phyloP scores from a whole-genome alignment of 106 monocot genomes.

The Apostasia shenzhenica region DNA sequence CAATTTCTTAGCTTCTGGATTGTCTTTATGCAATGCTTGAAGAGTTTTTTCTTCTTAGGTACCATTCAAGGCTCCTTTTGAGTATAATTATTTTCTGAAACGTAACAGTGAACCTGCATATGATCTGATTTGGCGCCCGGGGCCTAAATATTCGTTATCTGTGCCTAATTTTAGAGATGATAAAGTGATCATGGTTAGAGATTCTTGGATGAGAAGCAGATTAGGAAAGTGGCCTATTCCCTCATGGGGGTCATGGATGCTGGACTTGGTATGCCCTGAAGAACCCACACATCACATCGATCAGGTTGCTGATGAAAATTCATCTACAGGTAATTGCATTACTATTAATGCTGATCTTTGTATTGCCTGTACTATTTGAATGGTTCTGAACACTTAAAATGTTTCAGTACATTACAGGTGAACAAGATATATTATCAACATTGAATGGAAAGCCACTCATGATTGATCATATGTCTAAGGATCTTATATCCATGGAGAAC shows the following conservation, averaged over 20 bases:
- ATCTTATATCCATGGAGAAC: not conserved
- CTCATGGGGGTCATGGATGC: constrained; percentile 74
- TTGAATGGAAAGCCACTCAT: constrained; percentile 6
- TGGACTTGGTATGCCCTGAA: constrained; percentile 19
- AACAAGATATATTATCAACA: constrained; percentile 23
- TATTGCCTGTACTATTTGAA: constrained; percentile 5
- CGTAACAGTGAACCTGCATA: constrained; percentile 16
- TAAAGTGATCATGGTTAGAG: constrained; percentile 58
- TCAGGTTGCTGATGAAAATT: constrained; percentile 15
- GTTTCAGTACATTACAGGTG: constrained; percentile 78
- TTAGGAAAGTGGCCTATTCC: constrained; percentile 26
- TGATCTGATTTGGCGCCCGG: constrained; percentile 60
- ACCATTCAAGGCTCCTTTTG: constrained; percentile 72
- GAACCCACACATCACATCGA: constrained; percentile 1
- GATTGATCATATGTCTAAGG: constrained; percentile 4
- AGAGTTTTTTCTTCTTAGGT: constrained; percentile 35
- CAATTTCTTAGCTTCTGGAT: constrained; percentile 1
- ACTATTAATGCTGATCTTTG: not conserved
- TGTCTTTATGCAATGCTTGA: not conserved
- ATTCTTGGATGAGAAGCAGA: constrained; percentile 69
- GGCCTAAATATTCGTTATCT: constrained; percentile 74
- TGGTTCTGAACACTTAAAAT: constrained; percentile 80
- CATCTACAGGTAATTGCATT: constrained; percentile 34
- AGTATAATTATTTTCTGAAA: constrained; percentile 73
- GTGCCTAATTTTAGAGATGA: constrained; percentile 41